A percentile compares a stretch with the other conserved stretches of the same genome.
Conservation (phyloP, 208 protist genomes). For the Trypanosoma lewisi region DNA sequence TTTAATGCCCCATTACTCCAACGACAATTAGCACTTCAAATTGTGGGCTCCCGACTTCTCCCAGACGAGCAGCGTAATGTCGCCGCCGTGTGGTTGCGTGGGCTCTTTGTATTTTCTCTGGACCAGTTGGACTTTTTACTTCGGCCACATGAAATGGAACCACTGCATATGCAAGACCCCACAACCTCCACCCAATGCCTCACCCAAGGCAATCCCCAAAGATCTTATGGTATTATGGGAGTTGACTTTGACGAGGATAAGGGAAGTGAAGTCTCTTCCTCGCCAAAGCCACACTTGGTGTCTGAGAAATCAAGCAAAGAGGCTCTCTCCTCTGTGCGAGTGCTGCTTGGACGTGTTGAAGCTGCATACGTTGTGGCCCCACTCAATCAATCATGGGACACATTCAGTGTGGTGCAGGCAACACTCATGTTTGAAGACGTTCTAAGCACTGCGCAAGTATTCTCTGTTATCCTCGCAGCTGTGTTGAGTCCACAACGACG, state of each 20-base stretch:
- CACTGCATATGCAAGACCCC: background rate
- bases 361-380: slow-evolving; percentile 56
- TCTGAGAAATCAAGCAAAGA: slow-evolving; percentile 5
- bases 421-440: slow-evolving; percentile 33
- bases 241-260: background rate
- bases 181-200: background rate
- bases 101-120: slow-evolving; percentile 27
- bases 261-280: background rate
- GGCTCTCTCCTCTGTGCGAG: slow-evolving; percentile 23
- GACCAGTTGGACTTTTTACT: slow-evolving; percentile 28
- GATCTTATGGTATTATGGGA: background rate
- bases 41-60: slow-evolving; percentile 43
- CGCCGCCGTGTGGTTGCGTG: slow-evolving; percentile 34
- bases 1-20: slow-evolving; percentile 24
- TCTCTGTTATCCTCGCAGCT: slow-evolving; percentile 51
- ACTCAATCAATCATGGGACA: slow-evolving; percentile 71
- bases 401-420: slow-evolving; percentile 53
- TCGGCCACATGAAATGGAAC: slow-evolving; percentile 5
- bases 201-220: background rate
- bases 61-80: slow-evolving; percentile 44
- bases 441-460: slow-evolving; percentile 20
- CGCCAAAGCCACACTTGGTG: background rate
- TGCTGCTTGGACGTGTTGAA: slow-evolving; percentile 55
- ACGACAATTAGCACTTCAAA: slow-evolving; percentile 45
- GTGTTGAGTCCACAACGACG: slow-evolving; percentile 44